Evolutionary conservation across 139 green algal genomes (phyloP).

Genomic region (Chlorella vulgaris): DNA sequence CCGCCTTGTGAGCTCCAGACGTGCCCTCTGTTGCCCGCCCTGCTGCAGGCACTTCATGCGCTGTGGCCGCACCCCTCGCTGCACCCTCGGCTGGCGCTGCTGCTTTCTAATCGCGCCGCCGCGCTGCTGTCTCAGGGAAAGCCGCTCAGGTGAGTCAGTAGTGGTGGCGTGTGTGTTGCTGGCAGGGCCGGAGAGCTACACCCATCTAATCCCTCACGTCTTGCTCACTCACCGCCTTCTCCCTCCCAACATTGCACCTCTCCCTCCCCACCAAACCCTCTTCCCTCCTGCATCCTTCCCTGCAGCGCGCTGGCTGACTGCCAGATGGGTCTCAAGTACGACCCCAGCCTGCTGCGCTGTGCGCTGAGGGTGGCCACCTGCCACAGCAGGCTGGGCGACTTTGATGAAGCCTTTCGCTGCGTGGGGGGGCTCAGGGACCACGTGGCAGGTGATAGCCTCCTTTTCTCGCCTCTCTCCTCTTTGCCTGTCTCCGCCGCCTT

Average conservation of each 20-base stretch:
- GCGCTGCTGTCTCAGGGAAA: slow-evolving; percentile 27
- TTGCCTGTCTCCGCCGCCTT: too few species aligned
- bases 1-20: too few species aligned
- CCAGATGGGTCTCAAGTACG: slow-evolving; percentile 28
- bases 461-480: too few species aligned
- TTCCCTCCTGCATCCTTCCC: neutral
- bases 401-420: slow-evolving; percentile 22
- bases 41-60: slow-evolving; percentile 28
- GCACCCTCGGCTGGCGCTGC: slow-evolving; percentile 23
- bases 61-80: slow-evolving; percentile 19
- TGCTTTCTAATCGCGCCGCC: slow-evolving; percentile 43
- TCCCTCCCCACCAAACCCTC: neutral
- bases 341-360: slow-evolving; percentile 31
- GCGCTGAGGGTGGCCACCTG: slow-evolving; percentile 47
- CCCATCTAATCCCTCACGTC: neutral
- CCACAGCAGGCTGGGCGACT: slow-evolving; percentile 17
- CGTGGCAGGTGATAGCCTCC: slow-evolving; percentile 9
- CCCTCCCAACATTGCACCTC: too few species aligned
- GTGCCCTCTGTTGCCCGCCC: too few species aligned
- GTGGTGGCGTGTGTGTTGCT: neutral
- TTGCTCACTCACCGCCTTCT: too few species aligned
- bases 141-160: slow-evolving; percentile 1
- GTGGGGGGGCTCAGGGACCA: neutral
- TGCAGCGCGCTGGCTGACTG: slow-evolving; percentile 41
- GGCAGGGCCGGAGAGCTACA: neutral